Evolutionary conservation across 139 green algal genomes (phyloP), one percentile per base, ranked within the genome.

Genomic region (Coccomyxa sp.): DNA sequence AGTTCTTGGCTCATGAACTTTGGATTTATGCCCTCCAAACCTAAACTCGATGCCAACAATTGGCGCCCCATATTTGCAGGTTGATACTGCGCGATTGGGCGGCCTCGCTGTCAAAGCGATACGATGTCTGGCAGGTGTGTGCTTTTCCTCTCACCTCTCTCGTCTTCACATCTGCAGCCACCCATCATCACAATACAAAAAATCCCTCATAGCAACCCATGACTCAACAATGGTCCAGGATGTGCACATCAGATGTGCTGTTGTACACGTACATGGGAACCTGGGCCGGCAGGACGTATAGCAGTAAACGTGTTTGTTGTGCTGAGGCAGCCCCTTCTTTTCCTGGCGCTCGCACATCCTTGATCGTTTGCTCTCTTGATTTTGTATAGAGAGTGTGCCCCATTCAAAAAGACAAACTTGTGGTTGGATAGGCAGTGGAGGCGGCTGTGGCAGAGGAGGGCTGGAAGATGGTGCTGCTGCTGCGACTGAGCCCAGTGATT

Each of bases 401-500:
- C n/a, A n/a, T 21, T 30, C 27, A 45, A 15, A 38, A 16, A 45
- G 21, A 16, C 71, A 4, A n/a, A 3, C 1, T 30, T 38, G 27
- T 15, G 25, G 27, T 32, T 45, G 3, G 1, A n/a, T 9, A 77
- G 71, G 71, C 71, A 0, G 27, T 93, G 18, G 88, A 94, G 68
- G 45, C 77, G 0, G 88, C 83, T 25, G 89, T 95, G 38, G 86
- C 81, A 57, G 77, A 75, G 16, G 81, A 93, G 77, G 91, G 91
- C 13, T 21, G 80, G 13, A 88, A 91, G 68, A 78, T 98, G 45
- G 92, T 96, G 17, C 84, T 95, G 51, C 88, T 97, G 77, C 89
- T 97, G 38, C 85, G 94, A 15, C 87, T 97, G 21, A 91, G 87
- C 0, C 93, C 93, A 0, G 77, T 96, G 15, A 81, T 97, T 13